Conservation (phyloP, 805 yeast genomes). For the Cyberlindnera mycetangii region DNA sequence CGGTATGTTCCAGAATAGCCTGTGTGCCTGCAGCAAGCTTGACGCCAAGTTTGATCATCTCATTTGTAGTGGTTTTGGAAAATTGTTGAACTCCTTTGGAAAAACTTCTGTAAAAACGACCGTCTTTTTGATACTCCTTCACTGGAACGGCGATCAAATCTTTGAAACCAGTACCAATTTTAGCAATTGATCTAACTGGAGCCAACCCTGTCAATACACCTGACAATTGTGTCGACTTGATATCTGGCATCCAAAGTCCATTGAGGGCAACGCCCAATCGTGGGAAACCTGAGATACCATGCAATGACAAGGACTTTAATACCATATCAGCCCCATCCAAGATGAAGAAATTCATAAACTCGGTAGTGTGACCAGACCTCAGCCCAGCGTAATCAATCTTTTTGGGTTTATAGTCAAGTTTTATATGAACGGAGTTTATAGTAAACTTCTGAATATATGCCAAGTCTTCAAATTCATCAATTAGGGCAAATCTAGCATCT, state of each 20-base stretch:
- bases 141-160: slow-evolving; percentile 73
- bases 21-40: slow-evolving; percentile 89
- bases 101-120: slow-evolving; percentile 62
- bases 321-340: slow-evolving; percentile 80
- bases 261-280: slow-evolving; percentile 54
- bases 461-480: slow-evolving; percentile 59
- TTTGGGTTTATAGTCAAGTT: slow-evolving; percentile 89
- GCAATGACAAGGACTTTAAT: slow-evolving; percentile 56
- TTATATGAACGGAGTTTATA: slow-evolving; percentile 56
- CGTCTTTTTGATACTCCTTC: slow-evolving; percentile 71
- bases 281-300: slow-evolving; percentile 77
- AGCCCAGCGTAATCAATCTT: slow-evolving; percentile 81
- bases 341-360: slow-evolving; percentile 83
- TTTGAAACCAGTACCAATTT: slow-evolving; percentile 74
- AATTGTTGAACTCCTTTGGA: slow-evolving; percentile 75
- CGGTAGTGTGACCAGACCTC: slow-evolving; percentile 81
- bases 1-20: slow-evolving; percentile 72
- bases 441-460: slow-evolving; percentile 66
- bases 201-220: slow-evolving; percentile 83
- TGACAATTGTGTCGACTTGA: slow-evolving; percentile 72
- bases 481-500: slow-evolving; percentile 61
- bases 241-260: slow-evolving; percentile 85
- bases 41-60: slow-evolving; percentile 76
- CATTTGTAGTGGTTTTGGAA: slow-evolving; percentile 76
- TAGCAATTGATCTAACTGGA: slow-evolving; percentile 73